Percentiles rank a stretch among this genome's conserved stretches.
Conservation (phyloP, 2,329 filamentous ascomycete genomes). For the Gyromitra esculenta region DNA sequence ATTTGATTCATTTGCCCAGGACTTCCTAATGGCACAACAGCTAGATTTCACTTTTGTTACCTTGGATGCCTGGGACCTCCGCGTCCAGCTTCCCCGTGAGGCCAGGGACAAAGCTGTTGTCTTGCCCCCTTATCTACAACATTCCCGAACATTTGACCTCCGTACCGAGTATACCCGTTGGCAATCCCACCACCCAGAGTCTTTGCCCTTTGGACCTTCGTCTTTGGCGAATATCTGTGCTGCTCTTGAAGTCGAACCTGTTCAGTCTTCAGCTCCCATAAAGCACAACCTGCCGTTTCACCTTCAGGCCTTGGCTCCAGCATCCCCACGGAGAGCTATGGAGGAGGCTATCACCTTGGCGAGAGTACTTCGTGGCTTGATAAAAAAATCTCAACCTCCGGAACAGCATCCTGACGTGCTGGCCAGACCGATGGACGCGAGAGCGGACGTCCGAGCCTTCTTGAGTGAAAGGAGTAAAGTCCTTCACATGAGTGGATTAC, state of each 20-base stretch:
- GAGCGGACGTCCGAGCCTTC: slow-evolving; percentile 95
- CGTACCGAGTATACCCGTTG: slow-evolving; percentile 97
- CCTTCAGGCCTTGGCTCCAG: slow-evolving; percentile 91
- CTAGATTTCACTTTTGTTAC: slow-evolving; percentile 98
- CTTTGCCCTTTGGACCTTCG: slow-evolving; percentile 92
- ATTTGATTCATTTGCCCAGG: slow-evolving; percentile 91
- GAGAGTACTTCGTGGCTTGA: slow-evolving; percentile 88
- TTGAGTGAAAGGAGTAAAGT: slow-evolving; percentile 97
- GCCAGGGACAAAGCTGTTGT: slow-evolving; percentile 98
- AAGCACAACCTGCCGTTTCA: slow-evolving; percentile 99
- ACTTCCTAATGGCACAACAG: slow-evolving; percentile 89
- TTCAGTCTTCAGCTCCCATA: slow-evolving; percentile 96
- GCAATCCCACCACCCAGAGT: slow-evolving; percentile 98
- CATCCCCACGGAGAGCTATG: slow-evolving; percentile 94
- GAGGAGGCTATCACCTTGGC: slow-evolving; percentile 96
- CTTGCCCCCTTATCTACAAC: slow-evolving; percentile 93
- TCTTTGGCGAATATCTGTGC: slow-evolving; percentile 98
- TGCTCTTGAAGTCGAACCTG: slow-evolving; percentile 95
- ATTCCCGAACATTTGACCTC: slow-evolving; percentile 95
- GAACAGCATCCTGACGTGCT: slow-evolving; percentile 95
- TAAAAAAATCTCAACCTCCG: slow-evolving; percentile 93
- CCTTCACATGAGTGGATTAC: slow-evolving; percentile 94
- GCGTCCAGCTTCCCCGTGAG: slow-evolving; percentile 95
- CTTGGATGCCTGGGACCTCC: slow-evolving; percentile 96
- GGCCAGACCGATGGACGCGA: slow-evolving; percentile 93